Conservation (phyloP, 306 rosid genomes). For the Abrus pulchellus region DNA sequence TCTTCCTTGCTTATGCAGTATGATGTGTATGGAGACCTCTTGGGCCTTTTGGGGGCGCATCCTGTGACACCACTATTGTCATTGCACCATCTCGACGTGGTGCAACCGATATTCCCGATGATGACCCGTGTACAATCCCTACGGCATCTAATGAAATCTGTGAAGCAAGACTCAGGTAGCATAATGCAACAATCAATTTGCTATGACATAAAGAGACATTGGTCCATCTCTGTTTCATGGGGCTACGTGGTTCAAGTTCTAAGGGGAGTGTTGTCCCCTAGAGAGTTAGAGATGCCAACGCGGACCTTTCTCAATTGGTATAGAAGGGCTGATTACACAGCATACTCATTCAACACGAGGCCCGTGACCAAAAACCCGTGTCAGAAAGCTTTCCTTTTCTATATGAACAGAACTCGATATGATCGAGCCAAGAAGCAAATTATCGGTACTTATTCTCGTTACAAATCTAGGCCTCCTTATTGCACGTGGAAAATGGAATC, state of each 20-base stretch:
- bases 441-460: constrained; percentile 58
- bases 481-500: constrained; percentile 78
- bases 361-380: constrained; percentile 83
- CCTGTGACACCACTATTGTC: constrained; percentile 75
- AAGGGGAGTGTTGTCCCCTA: constrained; percentile 74
- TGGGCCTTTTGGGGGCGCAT: constrained; percentile 80
- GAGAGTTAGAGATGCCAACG: constrained; percentile 26
- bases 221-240: constrained; percentile 93
- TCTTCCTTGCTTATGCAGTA: constrained; percentile 60
- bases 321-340: constrained; percentile 51
- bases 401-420: constrained; percentile 55
- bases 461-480: constrained; percentile 45
- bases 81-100: constrained; percentile 81
- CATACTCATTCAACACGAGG: constrained; percentile 80
- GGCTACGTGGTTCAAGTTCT: constrained; percentile 80
- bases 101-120: constrained; percentile 76
- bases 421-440: constrained; percentile 54
- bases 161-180: constrained; percentile 73
- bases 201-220: constrained; percentile 64
- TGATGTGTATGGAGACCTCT: constrained; percentile 81
- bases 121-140: constrained; percentile 61
- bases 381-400: constrained; percentile 77
- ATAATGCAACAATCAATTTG: constrained; percentile 92
- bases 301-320: constrained; percentile 34
- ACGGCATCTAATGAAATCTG: constrained; percentile 64